Evolutionary conservation across 2,329 filamentous ascomycete species (phyloP), one percentile per base, ranked within the genome.

Genomic region (Cordyceps farinosa): DNA sequence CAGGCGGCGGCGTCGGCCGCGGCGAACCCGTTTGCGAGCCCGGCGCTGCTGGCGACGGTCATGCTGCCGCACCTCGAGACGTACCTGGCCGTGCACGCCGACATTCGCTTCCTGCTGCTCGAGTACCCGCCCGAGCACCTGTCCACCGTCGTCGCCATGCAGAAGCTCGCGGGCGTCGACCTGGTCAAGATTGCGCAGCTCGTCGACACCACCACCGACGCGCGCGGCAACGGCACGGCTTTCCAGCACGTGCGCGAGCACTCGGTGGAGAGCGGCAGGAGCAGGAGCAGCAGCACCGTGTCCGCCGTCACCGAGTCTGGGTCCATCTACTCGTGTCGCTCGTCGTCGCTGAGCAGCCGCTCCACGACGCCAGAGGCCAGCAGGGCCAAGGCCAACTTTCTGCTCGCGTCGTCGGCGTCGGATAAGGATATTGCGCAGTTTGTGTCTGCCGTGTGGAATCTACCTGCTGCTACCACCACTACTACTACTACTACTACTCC

Each of bases 21-120:
- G 38, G 80, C 82, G 62, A 84, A 84, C 66, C 84, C 83, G 0
- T 83, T 86, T 64, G 76, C 78, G 17, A 82, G 84, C 67, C 78
- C 83, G 1, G 75, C 79, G 29, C 74, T 84, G 17, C 78, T 88
- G 2, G 85, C 86, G 2, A 81, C 82, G 0, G 76, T 87, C 2
- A 78, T 88, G 29, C 76, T 88, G 45, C 84, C 85, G 1, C 84
- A 87, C 65, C 76, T 89, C 1, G 86, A 88, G 67, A 80, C 81
- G 0, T 88, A 86, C 65, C 75, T 88, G 55, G 78, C 80, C 5
- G 75, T 79, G 1, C 83, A 87, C 66, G 69, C 78, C 2, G 75
- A 80, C 44, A 81, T 84, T 27, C 80, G 81, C 10, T 82, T 87
- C 63, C 78, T 89, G 0, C 71, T 89, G 5, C 75, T 89, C 9